These are phyloP conservation scores for Ophiognomonia clavigignenti-juglandacearum DNA, from an alignment of 2,329 filamentous ascomycete genomes.

Conservation along the genomic window DNA sequence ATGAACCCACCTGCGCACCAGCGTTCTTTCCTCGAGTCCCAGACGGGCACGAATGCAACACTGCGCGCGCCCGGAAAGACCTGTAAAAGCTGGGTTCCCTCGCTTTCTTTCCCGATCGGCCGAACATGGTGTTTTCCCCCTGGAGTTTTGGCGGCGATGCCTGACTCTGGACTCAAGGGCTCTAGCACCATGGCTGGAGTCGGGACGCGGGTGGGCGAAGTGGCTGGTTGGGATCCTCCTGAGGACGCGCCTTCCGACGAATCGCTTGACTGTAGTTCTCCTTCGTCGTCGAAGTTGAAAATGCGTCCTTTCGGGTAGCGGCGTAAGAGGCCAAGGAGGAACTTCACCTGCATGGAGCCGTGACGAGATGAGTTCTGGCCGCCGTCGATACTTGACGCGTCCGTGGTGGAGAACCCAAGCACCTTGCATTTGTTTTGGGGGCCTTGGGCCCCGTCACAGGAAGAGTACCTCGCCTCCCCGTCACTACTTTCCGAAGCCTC, in stretches of 20 bases:
- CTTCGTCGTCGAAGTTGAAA: conserved; percentile 33
- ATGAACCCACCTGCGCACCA: conserved; percentile 15
- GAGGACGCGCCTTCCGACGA: not conserved
- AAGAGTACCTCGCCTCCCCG: not conserved
- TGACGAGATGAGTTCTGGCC: conserved; percentile 9
- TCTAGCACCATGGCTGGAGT: not conserved
- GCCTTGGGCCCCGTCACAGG: not conserved
- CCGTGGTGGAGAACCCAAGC: conserved; percentile 33
- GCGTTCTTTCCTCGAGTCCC: conserved; percentile 31
- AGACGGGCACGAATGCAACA: conserved; percentile 42
- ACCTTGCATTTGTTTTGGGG: conserved; percentile 23
- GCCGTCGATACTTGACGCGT: conserved; percentile 28
- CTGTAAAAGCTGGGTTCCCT: conserved; percentile 25
- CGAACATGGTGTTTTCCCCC: not conserved
- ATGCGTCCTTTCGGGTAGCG: conserved; percentile 41
- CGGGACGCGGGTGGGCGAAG: not conserved
- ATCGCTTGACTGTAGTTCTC: not conserved
- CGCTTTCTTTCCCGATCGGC: conserved; percentile 17
- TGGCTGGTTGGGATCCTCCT: not conserved
- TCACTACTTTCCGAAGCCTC: conserved; percentile 7
- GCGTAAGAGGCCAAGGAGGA: conserved; percentile 35
- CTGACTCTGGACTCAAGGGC: not conserved
- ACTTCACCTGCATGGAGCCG: conserved; percentile 29
- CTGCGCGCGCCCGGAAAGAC: conserved; percentile 39
- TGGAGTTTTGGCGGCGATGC: not conserved